Conservation (phyloP, 495 filamentous ascomycete species). For the Monascus purpureus region DNA sequence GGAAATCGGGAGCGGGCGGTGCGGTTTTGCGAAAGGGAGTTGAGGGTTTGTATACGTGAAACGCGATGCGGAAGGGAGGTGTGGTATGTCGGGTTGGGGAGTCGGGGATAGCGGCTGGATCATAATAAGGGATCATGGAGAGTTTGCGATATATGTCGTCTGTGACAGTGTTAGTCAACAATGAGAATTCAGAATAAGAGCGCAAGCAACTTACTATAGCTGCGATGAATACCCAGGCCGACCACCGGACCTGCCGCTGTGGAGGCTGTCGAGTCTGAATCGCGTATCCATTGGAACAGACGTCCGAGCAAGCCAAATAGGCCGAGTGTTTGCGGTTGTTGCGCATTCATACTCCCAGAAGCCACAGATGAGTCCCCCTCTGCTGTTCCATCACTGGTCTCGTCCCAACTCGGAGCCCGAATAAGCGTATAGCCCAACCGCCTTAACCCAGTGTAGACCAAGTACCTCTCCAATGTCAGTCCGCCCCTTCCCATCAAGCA, state of each 20-base stretch:
- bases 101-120: conserved; percentile 27
- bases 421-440: conserved; percentile 70
- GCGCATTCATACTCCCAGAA: not conserved
- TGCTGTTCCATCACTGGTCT: conserved; percentile 6
- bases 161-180: conserved; percentile 4
- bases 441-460: conserved; percentile 73
- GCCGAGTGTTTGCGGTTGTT: conserved; percentile 13
- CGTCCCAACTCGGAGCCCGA: conserved; percentile 47
- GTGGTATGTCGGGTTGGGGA: conserved; percentile 7
- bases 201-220: conserved; percentile 39
- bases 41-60: conserved; percentile 68
- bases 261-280: conserved; percentile 12
- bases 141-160: conserved; percentile 63
- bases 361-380: conserved; percentile 1
- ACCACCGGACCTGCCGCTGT: conserved; percentile 54
- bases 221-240: conserved; percentile 62
- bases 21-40: conserved; percentile 58
- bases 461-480: conserved; percentile 66
- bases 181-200: not conserved
- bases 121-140: conserved; percentile 58
- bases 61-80: conserved; percentile 54
- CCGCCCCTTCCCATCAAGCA: conserved; percentile 53
- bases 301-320: conserved; percentile 19
- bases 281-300: conserved; percentile 22
- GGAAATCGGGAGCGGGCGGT: conserved; percentile 67